These are phyloP conservation scores for Colletotrichum sp. DNA, from an alignment of 2,329 filamentous ascomycete species.

Conservation along the genomic window DNA sequence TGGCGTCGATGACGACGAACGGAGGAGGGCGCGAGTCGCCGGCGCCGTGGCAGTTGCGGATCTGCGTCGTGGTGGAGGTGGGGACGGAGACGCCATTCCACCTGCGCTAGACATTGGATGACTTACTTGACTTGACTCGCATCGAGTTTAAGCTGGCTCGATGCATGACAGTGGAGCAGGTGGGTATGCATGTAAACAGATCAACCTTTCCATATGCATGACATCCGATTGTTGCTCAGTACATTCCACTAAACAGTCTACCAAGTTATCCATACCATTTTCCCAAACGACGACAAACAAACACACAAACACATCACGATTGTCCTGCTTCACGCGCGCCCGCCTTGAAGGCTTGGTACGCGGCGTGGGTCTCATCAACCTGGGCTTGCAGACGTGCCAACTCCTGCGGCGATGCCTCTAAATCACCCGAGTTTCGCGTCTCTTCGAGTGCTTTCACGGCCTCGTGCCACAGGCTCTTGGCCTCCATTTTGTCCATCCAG, in stretches of 20 bases:
- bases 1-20: not conserved
- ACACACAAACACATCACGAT: not conserved
- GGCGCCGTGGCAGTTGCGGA: not conserved
- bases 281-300: not conserved
- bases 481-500: not conserved
- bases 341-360: not conserved
- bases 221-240: rapidly evolving
- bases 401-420: not conserved
- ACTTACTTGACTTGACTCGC: not conserved
- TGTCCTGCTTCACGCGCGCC: not conserved
- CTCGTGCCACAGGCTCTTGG: not conserved
- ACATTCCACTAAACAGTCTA: not conserved
- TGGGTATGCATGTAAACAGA: not conserved
- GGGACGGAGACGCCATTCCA: not conserved
- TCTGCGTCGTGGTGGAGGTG: not conserved
- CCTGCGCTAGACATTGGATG: not conserved
- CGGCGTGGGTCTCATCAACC: not conserved
- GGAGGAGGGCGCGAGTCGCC: not conserved
- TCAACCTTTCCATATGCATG: not conserved
- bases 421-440: not conserved
- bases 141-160: not conserved
- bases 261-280: not conserved
- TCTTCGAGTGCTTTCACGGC: not conserved
- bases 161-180: not conserved
- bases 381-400: not conserved